A percentile compares a stretch with the other conserved stretches of the same genome.
These are phyloP conservation scores for Mrakia gelida DNA, from an alignment of 768 basidiomycete genomes.

Conservation along the genomic window DNA sequence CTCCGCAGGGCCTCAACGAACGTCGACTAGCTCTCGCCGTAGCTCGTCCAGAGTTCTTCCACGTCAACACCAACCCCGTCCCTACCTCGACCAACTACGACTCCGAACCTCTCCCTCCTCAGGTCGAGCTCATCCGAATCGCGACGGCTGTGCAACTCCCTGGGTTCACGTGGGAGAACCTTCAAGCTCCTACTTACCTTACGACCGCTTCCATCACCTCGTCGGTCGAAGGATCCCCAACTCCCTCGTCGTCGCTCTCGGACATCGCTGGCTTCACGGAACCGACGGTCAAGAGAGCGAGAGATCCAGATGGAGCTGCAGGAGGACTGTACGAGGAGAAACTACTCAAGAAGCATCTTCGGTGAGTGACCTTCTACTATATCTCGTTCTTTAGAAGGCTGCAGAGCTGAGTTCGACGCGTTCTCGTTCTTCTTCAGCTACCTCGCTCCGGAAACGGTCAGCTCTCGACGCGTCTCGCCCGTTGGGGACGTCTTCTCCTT, in stretches of 20 bases:
- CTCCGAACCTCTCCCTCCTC: not conserved
- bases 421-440: not conserved
- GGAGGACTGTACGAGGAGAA: conserved; percentile 11
- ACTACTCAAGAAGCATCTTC: conserved; percentile 14
- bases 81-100: not conserved
- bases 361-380: not conserved
- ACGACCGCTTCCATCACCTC: not conserved
- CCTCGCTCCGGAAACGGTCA: conserved; percentile 27
- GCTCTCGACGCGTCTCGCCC: not conserved
- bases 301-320: not conserved
- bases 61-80: conserved; percentile 13
- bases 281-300: not conserved
- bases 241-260: not conserved
- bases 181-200: not conserved
- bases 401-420: not conserved
- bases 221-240: not conserved
- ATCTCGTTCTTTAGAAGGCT: too few species aligned
- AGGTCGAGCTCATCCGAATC: not conserved
- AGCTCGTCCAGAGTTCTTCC: conserved; percentile 9
- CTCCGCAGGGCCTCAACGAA: conserved; percentile 13
- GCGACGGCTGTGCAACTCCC: not conserved
- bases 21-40: not conserved
- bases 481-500: conserved; percentile 38
- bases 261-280: not conserved
- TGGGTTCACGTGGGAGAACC: not conserved